Evolutionary conservation across 1,139 yeast species (phyloP), one percentile per base, ranked within the genome.

Genomic region (Trichomonascaceae sp.): DNA sequence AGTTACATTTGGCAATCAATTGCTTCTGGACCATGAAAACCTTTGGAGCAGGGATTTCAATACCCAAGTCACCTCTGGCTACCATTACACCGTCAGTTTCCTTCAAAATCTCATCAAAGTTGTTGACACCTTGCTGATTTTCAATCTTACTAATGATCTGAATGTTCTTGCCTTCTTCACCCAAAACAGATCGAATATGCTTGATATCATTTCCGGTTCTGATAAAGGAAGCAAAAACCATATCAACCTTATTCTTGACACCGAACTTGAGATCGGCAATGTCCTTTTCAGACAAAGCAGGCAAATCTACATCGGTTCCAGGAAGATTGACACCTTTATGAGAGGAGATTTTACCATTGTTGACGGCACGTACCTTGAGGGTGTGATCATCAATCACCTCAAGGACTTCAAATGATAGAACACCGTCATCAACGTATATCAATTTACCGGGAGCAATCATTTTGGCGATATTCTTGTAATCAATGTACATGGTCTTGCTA

Each of bases 1-100:
- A 81, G 84, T 93, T 95, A 82, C 96, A 93, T 80, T 93, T 93
- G 70, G 99, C 98, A 74, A 93, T 93, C 79, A 93, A 82, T 81
- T 91, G 96, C 83, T 95, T 93, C 80, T 93, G 99, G 66, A 91
- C 98, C 69, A 95, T 93, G 73, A 93, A 90, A 61, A 93, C 99
- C 80, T 91, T 96, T 62, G 97, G 95, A 63, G 99, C 98, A 64
- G 99, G 99, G 70, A 93, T 93, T 81, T 93, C 99, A 70, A 93
- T 93, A 81, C 99, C 99, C 71, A 93, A 83, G 74, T 95, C 99
- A 81, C 99, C 99, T 78, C 99, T 85, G 68, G 99, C 99, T 72
- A 93, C 98, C 99, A 93, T 93, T 71, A 93, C 97, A 81, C 98
- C 99, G 73, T 95, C 99, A 60, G 99, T 93, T 74, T 85, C 96